Evolutionary conservation across 306 rosid species (phyloP), one percentile per base, ranked within the genome.

Genomic region (Malus sylvestris): DNA sequence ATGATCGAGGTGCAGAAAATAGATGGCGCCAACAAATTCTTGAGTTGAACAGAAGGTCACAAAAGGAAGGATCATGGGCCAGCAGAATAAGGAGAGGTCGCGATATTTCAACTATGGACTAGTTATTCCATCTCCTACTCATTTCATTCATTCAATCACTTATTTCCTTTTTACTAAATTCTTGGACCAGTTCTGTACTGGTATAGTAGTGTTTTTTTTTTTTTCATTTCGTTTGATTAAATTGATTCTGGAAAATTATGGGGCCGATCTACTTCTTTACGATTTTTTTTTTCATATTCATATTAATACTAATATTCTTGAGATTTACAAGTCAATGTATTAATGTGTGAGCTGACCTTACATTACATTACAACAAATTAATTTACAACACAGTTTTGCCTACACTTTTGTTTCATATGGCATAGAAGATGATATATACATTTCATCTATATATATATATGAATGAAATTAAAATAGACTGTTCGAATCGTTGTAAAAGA

Each of bases 1-100:
- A 64, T 8, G 4, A 64, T 15, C 18, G 8, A 30, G 44, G 22
- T 30, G 44, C 23, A 64, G 22, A 64, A 32, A 64, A 30, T 2
- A 25, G 20, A 61, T 88, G 91, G 96, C 51, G 75, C 68, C 86
- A 90, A 4, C 89, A 90, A 70, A 16, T 88, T 49, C 51, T 62
- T 80, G 91, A 82, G 66, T 80, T 88, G 87, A 90, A 85, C 59
- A 86, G 75, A 72, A 81, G 86, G 45, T 82, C 75, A 8, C 80
- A 71, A 9, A 81, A 32, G 79, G 78, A 45, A 3, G 84, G 74
- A 13, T 82, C 92, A 1, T 83, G 91, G 90, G 85, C 78, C 2
- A 76, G 76, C 59, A 86, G 82, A 80, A 61, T 86, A 22, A 83
- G 86, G 45, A 86, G 85, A 49, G 78, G 75, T 14, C 67, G 77